phyloP scores from a whole-genome alignment of 2,329 filamentous ascomycete species.

The Metarhizium rileyi region DNA sequence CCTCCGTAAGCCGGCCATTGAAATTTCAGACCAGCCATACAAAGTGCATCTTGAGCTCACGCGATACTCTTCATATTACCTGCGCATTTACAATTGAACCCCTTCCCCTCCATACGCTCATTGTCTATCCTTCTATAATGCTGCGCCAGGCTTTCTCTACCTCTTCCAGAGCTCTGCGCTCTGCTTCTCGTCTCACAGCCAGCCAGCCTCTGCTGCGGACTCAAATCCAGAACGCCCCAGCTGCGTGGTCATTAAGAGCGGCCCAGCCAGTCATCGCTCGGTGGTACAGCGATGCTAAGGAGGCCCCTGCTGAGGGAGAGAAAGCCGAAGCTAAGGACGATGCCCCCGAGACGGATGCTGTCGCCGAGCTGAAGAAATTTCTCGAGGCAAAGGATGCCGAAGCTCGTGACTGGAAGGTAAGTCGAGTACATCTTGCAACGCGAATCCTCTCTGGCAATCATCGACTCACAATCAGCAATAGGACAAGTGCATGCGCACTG shows the following conservation, averaged over 20 bases:
- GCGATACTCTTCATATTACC: slow-evolving; percentile 2
- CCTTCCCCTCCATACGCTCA: slow-evolving; percentile 7
- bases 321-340: slow-evolving; percentile 20
- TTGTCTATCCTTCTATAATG: slow-evolving; percentile 23
- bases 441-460: background rate
- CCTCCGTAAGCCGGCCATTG: slow-evolving; percentile 10
- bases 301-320: slow-evolving; percentile 18
- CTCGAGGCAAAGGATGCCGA: slow-evolving; percentile 44
- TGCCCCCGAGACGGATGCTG: slow-evolving; percentile 22
- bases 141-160: slow-evolving; percentile 34
- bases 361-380: slow-evolving; percentile 39
- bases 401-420: slow-evolving; percentile 72
- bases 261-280: slow-evolving; percentile 25
- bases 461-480: slow-evolving; percentile 25
- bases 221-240: slow-evolving; percentile 27
- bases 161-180: slow-evolving; percentile 35
- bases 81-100: slow-evolving; percentile 7
- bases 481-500: slow-evolving; percentile 90
- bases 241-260: slow-evolving; percentile 26
- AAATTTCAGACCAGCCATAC: slow-evolving; percentile 19
- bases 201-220: slow-evolving; percentile 26
- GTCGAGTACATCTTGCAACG: background rate
- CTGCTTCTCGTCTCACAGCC: slow-evolving; percentile 25
- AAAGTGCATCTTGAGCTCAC: background rate
- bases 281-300: slow-evolving; percentile 41